A percentile compares a stretch with the other conserved stretches of the same genome.
Evolutionary conservation across 164 flowering plant genomes (phyloP).

Genomic region (Akebia trifoliata): DNA sequence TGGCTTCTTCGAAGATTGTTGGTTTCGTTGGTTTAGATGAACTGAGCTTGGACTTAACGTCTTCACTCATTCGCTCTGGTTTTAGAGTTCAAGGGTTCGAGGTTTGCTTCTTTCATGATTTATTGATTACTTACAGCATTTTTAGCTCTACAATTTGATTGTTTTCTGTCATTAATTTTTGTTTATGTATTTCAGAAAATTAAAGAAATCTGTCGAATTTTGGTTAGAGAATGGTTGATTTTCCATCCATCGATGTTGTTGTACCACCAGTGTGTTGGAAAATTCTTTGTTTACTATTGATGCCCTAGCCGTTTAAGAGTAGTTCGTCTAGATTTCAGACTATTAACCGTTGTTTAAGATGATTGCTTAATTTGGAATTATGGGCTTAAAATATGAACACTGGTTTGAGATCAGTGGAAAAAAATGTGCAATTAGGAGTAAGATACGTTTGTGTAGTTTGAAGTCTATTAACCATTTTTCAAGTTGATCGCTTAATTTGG

Average conservation of each 20-base stretch:
- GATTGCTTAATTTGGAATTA: no score
- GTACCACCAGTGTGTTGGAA: background rate
- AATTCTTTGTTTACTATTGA: background rate
- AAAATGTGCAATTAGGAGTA: no score
- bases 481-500: no score
- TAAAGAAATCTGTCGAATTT: background rate
- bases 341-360: no score
- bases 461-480: no score
- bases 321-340: no score
- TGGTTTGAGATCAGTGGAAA: no score
- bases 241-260: background rate
- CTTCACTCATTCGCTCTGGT: slow-evolving; percentile 64
- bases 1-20: slow-evolving; percentile 37
- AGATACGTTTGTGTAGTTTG: no score
- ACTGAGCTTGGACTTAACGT: slow-evolving; percentile 57
- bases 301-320: background rate
- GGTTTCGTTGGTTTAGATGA: slow-evolving; percentile 74
- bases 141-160: background rate
- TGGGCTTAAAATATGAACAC: no score
- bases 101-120: slow-evolving; percentile 28
- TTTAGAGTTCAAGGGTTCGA: slow-evolving; percentile 63
- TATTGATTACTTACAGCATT: background rate
- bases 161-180: background rate
- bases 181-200: background rate
- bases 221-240: background rate